Evolutionary conservation across 805 yeast genomes (phyloP).

Genomic region (Kregervanrija fluxuum): DNA sequence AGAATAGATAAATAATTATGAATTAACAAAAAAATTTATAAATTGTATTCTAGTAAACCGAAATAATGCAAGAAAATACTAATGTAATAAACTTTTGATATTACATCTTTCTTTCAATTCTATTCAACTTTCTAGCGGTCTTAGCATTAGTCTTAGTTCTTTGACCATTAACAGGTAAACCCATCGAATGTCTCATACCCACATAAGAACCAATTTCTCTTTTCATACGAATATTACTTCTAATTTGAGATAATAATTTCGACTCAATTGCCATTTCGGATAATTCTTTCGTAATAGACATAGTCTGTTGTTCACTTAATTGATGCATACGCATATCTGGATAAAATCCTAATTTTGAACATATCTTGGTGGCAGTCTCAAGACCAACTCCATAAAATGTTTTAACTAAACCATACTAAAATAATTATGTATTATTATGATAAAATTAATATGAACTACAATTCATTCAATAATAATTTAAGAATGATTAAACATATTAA

Average conservation of each 20-base stretch:
- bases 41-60: no score
- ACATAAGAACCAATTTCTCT: constrained; percentile 75
- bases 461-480: no score
- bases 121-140: constrained; percentile 84
- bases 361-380: constrained; percentile 61
- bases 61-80: no score
- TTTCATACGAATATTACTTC: constrained; percentile 73
- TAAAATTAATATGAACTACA: not conserved
- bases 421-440: no score
- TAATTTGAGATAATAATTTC: constrained; percentile 62
- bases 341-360: constrained; percentile 84
- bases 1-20: no score
- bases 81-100: no score
- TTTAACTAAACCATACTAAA: constrained; percentile 55
- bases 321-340: constrained; percentile 95
- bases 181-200: constrained; percentile 85
- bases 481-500: no score
- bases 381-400: constrained; percentile 86
- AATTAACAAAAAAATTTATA: no score
- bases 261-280: constrained; percentile 80
- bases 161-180: constrained; percentile 83
- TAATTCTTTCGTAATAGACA: constrained; percentile 82
- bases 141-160: constrained; percentile 83
- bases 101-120: constrained; percentile 46
- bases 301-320: constrained; percentile 76